Percentiles rank a stretch among this genome's conserved stretches.
Evolutionary conservation across 1,284 basidiomycete species (phyloP).

Genomic region (Trichosporon sp.): DNA sequence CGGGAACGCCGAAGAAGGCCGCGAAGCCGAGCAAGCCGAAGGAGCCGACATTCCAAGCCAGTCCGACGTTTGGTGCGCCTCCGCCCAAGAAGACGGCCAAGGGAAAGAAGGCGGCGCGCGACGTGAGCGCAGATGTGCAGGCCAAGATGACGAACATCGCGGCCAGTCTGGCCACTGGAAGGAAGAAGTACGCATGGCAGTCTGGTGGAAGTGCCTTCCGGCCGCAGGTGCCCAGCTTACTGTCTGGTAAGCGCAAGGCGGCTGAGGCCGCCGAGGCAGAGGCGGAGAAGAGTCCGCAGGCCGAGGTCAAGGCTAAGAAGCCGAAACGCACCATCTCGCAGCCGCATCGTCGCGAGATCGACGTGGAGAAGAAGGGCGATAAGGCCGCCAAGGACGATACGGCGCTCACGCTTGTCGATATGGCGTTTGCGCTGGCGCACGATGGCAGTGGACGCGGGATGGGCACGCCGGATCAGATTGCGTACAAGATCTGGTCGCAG

Average conservation of each 20-base stretch:
- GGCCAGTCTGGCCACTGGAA: conserved; percentile 17
- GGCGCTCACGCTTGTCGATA: conserved; percentile 35
- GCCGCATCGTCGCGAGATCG: conserved; percentile 14
- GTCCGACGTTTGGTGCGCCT: conserved; percentile 19
- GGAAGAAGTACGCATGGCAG: conserved; percentile 41
- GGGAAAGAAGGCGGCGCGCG: conserved; percentile 16
- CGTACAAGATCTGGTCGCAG: conserved; percentile 22
- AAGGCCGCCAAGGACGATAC: conserved; percentile 30
- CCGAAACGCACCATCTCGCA: conserved; percentile 11
- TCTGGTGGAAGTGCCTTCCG: conserved; percentile 17
- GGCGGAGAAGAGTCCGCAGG: not conserved
- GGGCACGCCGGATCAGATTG: conserved; percentile 29
- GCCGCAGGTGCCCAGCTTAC: conserved; percentile 11
- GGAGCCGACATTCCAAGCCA: conserved; percentile 15
- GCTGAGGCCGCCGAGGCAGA: not conserved
- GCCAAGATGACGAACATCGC: conserved; percentile 39
- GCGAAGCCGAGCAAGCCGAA: too few relatives aligned
- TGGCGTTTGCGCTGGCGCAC: conserved; percentile 41
- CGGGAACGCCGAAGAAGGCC: too few relatives aligned
- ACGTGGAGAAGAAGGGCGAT: conserved; percentile 15
- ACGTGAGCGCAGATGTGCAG: conserved; percentile 36
- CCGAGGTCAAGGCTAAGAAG: conserved; percentile 18
- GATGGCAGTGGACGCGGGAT: conserved; percentile 29
- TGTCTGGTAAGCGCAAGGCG: conserved; percentile 19
- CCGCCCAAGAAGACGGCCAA: conserved; percentile 11